Evolutionary conservation across 2,329 filamentous ascomycete genomes (phyloP), one percentile per base, ranked within the genome.

Genomic region (Aspergillus oerlinghausenensis): DNA sequence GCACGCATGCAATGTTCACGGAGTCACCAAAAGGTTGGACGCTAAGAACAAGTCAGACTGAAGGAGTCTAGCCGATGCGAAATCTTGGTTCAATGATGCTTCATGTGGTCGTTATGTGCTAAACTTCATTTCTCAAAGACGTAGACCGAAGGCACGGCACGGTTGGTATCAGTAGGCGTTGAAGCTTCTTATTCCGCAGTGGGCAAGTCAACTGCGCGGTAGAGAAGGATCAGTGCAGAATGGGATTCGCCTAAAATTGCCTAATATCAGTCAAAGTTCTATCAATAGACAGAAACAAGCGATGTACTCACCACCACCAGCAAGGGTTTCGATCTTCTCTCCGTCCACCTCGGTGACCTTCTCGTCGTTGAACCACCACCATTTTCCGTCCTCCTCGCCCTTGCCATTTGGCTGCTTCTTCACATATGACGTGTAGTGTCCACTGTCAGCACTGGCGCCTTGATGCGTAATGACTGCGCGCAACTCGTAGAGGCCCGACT

Each of bases 331-430:
- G 63, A 99, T 95, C 80, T 96, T 94, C 67, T 97, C 93, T 26
- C 85, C 80, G 17, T 90, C 86, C 28, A 99, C 94, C 78, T 99
- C 94, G 14, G 88, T 86, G 35, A 99, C 94, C 79, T 92, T 95
- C 71, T 99, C 93, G 68, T 99, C 94, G 74, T 99, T 97, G 82
- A 99, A 99, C 93, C 94, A 99, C 93, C 94, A 99, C 94, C 94
- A 99, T 68, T 92, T 96, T 65, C 90, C 92, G 70, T 96, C 91
- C 70, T 96, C 91, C 68, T 89, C 86, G 54, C 84, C 85, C 79
- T 91, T 91, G 21, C 70, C 71, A 21, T 88, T 90, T 0, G 84
- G 87, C 59, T 88, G 82, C 82, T 99, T 97, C 83, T 97, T 99
- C 65, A 99, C 90, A 72, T 96, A 99, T 0, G 92, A 88, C 4